Base-by-base conservation (phyloP, 2,329 filamentous ascomycete genomes). In the Scortechinia acanthostroma region DNA sequence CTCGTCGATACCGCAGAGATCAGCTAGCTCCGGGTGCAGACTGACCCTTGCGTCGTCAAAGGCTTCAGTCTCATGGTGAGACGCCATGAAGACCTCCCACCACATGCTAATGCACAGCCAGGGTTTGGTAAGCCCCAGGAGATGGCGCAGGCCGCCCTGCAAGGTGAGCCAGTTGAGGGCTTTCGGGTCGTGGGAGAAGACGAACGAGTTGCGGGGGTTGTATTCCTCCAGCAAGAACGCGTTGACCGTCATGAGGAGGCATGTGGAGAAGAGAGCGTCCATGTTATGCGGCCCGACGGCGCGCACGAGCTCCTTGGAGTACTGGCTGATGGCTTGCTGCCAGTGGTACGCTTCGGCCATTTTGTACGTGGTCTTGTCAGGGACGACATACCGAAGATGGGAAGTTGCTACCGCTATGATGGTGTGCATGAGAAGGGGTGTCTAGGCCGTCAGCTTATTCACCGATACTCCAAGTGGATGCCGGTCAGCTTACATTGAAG, bases 191-290 rank as follows among this genome's bases (percentile, higher is more conserved):
- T 51, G 46, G 14, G 60, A 57, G 51, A 64, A 64, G 17, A 64
- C 54, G 49, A 62, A 65, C 2, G 62, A 64, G 43, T 53, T 37
- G 21, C 48, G 52, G 0, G 61, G 59, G 45, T 52, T 53, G 47
- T 54, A 62, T n/a, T 53, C 50, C 6, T 57, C 53, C 4, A 57
- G 50, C 4, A 48, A 45, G 45, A 65, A 64, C 17, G 61, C 55
- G 46, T 62, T 56, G 28, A 61, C 52, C 14, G 57, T 58, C 46
- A 66, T 51, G 21, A 67, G 51, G 46, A 66, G 53, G 42, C 62
- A 63, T 25, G 60, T 54, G 2, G 61, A 62, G 47, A 64, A 59
- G 3, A 66, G 53, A 2, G 54, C 54, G 48, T 63, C 61, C 55
- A 64, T 65, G 48, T 64, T 66, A 4, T 60, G 42, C 4, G 48